phyloP scores from a whole-genome alignment of 306 rosid species.

The Cicer chorassanicum region DNA sequence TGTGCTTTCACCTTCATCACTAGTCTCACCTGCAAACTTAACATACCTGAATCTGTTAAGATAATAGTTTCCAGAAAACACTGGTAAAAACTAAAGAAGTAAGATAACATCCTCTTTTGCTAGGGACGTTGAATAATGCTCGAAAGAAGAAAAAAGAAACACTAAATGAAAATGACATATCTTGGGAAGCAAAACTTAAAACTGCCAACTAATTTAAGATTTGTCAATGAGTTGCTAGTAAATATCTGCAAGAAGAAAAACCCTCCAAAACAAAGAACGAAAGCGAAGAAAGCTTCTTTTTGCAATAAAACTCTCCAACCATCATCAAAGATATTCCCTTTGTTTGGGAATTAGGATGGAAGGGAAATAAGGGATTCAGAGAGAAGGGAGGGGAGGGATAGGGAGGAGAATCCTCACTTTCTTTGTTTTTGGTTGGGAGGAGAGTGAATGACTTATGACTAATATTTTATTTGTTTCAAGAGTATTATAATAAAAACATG shows the following conservation, averaged over 20 bases:
- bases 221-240: conserved; percentile 22
- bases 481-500: too few species aligned
- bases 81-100: conserved; percentile 29
- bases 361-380: neutral
- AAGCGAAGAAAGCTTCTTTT: conserved; percentile 10
- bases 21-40: conserved; percentile 55
- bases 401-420: neutral
- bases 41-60: conserved; percentile 32
- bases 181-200: conserved; percentile 7
- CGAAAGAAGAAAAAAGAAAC: conserved; percentile 18
- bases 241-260: neutral
- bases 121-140: conserved; percentile 1
- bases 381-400: too few species aligned
- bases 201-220: conserved; percentile 11
- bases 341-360: neutral
- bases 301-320: conserved; percentile 7
- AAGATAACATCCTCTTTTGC: neutral
- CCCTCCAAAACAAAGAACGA: neutral
- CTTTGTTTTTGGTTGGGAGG: neutral
- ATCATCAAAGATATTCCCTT: conserved; percentile 7
- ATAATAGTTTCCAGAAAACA: conserved; percentile 20
- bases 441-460: neutral
- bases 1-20: conserved; percentile 50
- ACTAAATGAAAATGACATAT: neutral
- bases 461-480: neutral